Base-by-base conservation (phyloP, 768 basidiomycete species). In the Rhizopogon sp. region DNA sequence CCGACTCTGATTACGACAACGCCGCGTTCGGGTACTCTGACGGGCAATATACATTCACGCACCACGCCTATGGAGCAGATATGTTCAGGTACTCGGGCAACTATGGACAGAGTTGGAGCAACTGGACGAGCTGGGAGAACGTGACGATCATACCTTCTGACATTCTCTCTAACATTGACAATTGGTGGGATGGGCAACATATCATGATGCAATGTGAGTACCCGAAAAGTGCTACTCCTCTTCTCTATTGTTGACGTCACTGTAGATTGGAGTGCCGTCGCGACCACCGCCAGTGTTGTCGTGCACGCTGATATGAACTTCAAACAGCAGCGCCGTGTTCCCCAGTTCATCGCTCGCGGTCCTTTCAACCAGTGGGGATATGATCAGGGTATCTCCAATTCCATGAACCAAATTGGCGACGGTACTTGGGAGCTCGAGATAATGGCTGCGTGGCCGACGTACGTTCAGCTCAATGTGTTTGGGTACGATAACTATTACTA, bases 351-450 rank as follows among this genome's bases (percentile, higher is more conserved):
- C 52, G 89, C 84, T 43, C 87, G 94, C 61, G 94, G 94, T 46
- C 84, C 86, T 0, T 97, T 91, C 80, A 97, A 97, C 64, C 72
- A 79, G 37, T 97, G 93, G 92, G 94, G 94, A 53, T 93, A 84
- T 66, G 94, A 97, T 73, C 75, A 83, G 55, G 94, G 94, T 63
- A 80, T 93, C 42, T 60, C 81, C 0, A 79, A 88, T 40, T 61
- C 79, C 58, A 91, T 96, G 87, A 72, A 69, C 29, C 81, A 83
- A 55, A 78, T 78, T 46, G 70, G 73, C 6, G 79, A 90, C 45
- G 80, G 85, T 50, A 75, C 76, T 49, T 96, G 93, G 92, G 84
- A 90, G 58, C 78, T 94, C 45, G 87, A 93, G 69, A 85, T 96
- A 65, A 93, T 93, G 87, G 81, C 90, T 33, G 74, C 80, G 10